phyloP scores from a whole-genome alignment of 768 basidiomycete genomes.

The Hebeloma cylindrosporum region DNA sequence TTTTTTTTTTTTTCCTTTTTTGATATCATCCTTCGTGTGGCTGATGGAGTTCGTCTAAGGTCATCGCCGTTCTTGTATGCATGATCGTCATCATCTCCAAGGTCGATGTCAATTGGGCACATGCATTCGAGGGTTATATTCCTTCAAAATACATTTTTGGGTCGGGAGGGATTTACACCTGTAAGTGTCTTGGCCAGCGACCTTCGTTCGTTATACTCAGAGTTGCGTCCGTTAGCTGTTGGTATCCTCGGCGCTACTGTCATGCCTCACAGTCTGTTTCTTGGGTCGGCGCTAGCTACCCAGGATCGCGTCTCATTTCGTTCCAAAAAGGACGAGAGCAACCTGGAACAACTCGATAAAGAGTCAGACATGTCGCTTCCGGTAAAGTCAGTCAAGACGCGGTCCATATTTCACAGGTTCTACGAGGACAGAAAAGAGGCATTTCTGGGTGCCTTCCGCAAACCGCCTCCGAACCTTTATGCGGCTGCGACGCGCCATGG shows the following conservation, averaged over 20 bases:
- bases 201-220: neutral
- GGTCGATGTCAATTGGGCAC: conserved; percentile 67
- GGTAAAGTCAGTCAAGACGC: conserved; percentile 2
- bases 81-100: conserved; percentile 76
- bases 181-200: conserved; percentile 36
- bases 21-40: too few relatives aligned
- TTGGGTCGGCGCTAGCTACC: conserved; percentile 84
- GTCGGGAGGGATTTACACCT: conserved; percentile 61
- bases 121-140: conserved; percentile 73
- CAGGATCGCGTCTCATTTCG: conserved; percentile 64
- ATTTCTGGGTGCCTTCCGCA: conserved; percentile 36
- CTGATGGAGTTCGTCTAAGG: too few relatives aligned
- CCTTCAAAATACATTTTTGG: conserved; percentile 66
- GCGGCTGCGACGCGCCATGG: conserved; percentile 44
- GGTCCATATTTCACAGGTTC: conserved; percentile 14
- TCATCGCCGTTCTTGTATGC: conserved; percentile 71
- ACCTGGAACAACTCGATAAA: too few relatives aligned
- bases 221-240: conserved; percentile 42
- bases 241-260: conserved; percentile 83
- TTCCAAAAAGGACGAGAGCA: conserved; percentile 22
- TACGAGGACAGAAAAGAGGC: conserved; percentile 23
- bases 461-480: conserved; percentile 34
- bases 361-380: conserved; percentile 18
- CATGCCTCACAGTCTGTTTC: conserved; percentile 92
- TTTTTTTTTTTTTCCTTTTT: neutral